Conservation (phyloP, 129 eudicot species). For the Lactuca saligna region DNA sequence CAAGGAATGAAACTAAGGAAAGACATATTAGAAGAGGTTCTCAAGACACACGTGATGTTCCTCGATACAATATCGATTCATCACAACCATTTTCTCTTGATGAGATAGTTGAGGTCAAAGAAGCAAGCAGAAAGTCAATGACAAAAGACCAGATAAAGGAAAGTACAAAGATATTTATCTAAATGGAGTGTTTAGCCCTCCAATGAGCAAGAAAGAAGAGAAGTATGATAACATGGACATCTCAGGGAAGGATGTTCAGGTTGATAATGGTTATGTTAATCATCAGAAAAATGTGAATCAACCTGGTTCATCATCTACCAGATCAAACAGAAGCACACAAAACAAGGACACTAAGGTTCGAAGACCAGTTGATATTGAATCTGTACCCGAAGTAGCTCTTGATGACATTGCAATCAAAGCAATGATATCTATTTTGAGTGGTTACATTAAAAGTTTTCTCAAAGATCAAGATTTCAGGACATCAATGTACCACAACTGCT, state of each 20-base stretch:
- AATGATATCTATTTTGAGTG: conserved; percentile 56
- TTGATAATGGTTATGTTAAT: conserved; percentile 31
- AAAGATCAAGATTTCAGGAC: conserved; percentile 63
- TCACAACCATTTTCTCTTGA: conserved; percentile 30
- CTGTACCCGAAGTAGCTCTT: conserved; percentile 56
- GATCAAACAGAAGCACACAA: conserved; percentile 30
- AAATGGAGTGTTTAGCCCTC: conserved; percentile 48
- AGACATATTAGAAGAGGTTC: conserved; percentile 27
- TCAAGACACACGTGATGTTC: conserved; percentile 26
- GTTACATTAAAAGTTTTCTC: conserved; percentile 46
- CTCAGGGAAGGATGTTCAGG: conserved; percentile 35
- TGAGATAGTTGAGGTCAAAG: conserved; percentile 51
- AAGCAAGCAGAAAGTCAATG: conserved; percentile 37
- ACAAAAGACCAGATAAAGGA: conserved; percentile 30
- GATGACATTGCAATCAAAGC: conserved; percentile 78
- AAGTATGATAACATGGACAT: conserved; percentile 4
- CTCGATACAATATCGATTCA: conserved; percentile 29
- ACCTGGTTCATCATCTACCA: conserved; percentile 33
- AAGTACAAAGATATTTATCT: conserved; percentile 51
- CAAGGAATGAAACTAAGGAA: conserved; percentile 27
- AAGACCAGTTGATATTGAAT: conserved; percentile 42
- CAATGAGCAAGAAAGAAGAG: conserved; percentile 29
- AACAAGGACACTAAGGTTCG: conserved; percentile 36
- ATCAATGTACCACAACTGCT: conserved; percentile 60
- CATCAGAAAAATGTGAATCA: conserved; percentile 31